Conservation (phyloP, 768 basidiomycete genomes). For the Mycena latifolia region DNA sequence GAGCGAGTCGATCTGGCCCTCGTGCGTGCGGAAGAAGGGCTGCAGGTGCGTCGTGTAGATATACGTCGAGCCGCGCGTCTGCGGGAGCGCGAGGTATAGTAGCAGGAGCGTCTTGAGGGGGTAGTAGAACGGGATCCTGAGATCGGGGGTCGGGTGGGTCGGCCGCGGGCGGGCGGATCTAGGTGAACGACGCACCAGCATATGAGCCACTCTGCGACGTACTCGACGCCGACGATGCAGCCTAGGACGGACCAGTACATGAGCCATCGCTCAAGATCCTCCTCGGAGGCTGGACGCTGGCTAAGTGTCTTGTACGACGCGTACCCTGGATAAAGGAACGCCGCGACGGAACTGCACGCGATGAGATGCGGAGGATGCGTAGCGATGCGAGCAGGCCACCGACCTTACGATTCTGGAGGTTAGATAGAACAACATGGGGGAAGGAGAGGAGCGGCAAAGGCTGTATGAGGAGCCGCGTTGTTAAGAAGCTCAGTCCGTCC, state of each 20-base stretch:
- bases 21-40: slow-evolving; percentile 87
- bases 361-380: not conserved
- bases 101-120: slow-evolving; percentile 86
- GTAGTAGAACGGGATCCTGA: slow-evolving; percentile 92
- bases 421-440: slow-evolving; percentile 62
- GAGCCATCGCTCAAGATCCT: slow-evolving; percentile 92
- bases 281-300: slow-evolving; percentile 86
- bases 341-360: slow-evolving; percentile 68
- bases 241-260: slow-evolving; percentile 98
- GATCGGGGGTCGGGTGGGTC: not conserved
- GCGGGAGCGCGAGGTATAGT: slow-evolving; percentile 91
- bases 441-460: not conserved
- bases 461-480: slow-evolving; percentile 18
- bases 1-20: slow-evolving; percentile 85
- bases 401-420: slow-evolving; percentile 64
- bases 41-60: slow-evolving; percentile 85
- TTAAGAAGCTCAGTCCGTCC: slow-evolving; percentile 6
- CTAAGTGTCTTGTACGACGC: slow-evolving; percentile 96
- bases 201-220: slow-evolving; percentile 87
- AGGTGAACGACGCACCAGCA: slow-evolving; percentile 77
- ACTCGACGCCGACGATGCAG: slow-evolving; percentile 85
- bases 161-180: not conserved
- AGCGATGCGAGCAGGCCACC: slow-evolving; percentile 15
- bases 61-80: slow-evolving; percentile 89
- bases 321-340: slow-evolving; percentile 94